Evolutionary conservation across 2,329 filamentous ascomycete genomes (phyloP).

Genomic region (Sporothrix dimorphospora): DNA sequence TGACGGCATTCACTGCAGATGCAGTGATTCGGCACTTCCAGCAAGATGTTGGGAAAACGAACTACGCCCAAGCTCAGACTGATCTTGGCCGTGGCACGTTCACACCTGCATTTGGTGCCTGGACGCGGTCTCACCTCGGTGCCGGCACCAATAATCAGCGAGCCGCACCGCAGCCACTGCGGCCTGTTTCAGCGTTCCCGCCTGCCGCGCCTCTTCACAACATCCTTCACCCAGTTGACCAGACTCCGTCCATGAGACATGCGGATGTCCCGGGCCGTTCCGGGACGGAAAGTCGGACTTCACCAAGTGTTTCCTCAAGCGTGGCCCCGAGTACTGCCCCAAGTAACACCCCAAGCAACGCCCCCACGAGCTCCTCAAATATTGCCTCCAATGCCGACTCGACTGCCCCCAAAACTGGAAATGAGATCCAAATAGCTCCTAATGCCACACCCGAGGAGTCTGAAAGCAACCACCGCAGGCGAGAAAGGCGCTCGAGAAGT

Average conservation of each 20-base stretch:
- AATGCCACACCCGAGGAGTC: neutral
- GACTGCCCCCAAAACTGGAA: neutral
- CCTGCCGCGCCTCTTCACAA: conserved; percentile 24
- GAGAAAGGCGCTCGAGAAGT: conserved; percentile 26
- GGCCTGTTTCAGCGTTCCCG: neutral
- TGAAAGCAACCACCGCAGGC: neutral
- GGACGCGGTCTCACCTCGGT: neutral
- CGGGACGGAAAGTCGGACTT: neutral
- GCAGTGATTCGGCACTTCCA: conserved; percentile 2
- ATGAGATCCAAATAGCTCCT: conserved; percentile 15
- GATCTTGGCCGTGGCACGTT: neutral
- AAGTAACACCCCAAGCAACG: neutral
- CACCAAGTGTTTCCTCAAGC: neutral
- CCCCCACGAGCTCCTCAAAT: neutral
- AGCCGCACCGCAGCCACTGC: neutral
- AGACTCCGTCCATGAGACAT: neutral
- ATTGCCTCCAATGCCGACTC: neutral
- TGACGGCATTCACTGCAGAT: neutral
- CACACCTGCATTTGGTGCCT: conserved; percentile 5
- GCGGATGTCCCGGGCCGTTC: neutral
- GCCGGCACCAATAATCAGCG: neutral
- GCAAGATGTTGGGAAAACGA: neutral
- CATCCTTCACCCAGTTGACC: conserved; percentile 28
- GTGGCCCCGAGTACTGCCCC: neutral
- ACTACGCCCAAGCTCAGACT: neutral